Evolutionary conservation across 352 stramenopile genomes (phyloP), one percentile per base, ranked within the genome.

Genomic region (Albugo laibachii): DNA sequence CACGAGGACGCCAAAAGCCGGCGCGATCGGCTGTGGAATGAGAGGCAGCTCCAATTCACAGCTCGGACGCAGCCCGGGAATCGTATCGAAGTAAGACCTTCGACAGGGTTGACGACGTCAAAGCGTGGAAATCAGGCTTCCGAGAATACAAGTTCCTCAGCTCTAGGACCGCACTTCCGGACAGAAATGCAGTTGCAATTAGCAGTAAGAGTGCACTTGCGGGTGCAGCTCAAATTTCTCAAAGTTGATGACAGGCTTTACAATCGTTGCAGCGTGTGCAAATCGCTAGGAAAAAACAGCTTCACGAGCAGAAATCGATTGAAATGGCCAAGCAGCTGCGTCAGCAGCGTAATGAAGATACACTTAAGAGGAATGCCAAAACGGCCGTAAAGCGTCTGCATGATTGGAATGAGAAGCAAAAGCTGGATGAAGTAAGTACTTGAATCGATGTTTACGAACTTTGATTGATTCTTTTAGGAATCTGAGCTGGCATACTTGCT

Each of bases 1-100:
- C 65, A 85, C 53, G 68, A 65, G 53, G 56, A 70, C 18, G 62
- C 66, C n/a, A 69, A 62, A 46, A 57, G 57, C 11, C 55, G 66
- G 52, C 64, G 68, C 1, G 62, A 75, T 0, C 58, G 73, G 43
- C 46, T 79, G 31, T 57, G 74, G 21, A 57, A 47, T 15, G 63
- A 80, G 19, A 62, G 69, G 1, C 63, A 65, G 3, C 54, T 65
- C 18, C 57, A 52, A 13, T 66, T 63, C 14, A 57, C 63, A 34
- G 37, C 45, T 21, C 50, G 51, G 20, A 38, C 49, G 19, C 47
- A 49, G 6, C 31, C 41, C 18, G 20, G 41, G 15, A 35, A 38
- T 36, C n/a, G 45, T 27, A 44, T 45, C n/a, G 54, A 42, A 41
- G 42, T 37, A 13, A 42, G 45, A 11, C 31, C 45, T 6, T 42